These are phyloP conservation scores for Cyanophora paradoxa DNA, from an alignment of 78 protist genomes.

Conservation along the genomic window DNA sequence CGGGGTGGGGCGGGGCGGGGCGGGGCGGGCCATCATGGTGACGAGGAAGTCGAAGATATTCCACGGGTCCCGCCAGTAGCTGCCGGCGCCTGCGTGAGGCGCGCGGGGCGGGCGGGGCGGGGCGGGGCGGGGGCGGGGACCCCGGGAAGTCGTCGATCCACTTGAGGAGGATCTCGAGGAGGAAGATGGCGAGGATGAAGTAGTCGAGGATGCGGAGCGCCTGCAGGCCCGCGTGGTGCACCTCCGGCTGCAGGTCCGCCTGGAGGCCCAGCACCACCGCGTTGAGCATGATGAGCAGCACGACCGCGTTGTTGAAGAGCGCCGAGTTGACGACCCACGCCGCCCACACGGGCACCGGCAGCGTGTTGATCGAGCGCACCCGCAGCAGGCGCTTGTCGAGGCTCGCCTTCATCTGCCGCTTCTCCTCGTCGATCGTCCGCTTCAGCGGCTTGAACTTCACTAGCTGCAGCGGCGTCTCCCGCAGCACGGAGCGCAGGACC, in stretches of 20 bases:
- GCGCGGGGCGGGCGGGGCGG: no score
- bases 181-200: not conserved
- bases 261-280: not conserved
- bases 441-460: slow-evolving; percentile 3
- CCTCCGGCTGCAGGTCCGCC: not conserved
- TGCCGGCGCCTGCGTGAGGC: no score
- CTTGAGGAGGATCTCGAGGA: not conserved
- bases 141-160: not conserved
- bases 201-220: not conserved
- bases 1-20: no score
- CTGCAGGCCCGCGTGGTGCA: not conserved
- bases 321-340: not conserved
- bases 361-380: not conserved
- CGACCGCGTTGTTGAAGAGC: not conserved
- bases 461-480: not conserved
- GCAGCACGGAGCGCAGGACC: no score
- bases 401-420: no score
- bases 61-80: not conserved
- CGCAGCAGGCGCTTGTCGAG: slow-evolving; percentile 1
- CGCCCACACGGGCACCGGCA: slow-evolving; percentile 12
- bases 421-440: not conserved
- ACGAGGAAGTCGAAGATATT: slow-evolving; percentile 2
- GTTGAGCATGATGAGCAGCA: not conserved
- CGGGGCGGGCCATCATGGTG: no score
- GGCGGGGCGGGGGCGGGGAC: no score